phyloP scores from a whole-genome alignment of 1,284 basidiomycete genomes.

The Melampsora larici-populina region DNA sequence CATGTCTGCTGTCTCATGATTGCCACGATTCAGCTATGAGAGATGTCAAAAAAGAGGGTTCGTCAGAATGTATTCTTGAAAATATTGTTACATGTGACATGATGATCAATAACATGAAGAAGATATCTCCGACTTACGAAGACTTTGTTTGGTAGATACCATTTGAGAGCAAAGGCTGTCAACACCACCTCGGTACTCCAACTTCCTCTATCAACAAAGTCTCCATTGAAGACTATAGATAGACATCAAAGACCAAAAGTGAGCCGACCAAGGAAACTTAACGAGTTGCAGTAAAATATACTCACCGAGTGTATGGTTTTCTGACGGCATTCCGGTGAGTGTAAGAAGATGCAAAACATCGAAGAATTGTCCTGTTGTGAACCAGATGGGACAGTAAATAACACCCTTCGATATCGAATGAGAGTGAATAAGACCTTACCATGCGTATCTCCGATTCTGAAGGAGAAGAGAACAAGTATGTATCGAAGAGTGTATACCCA shows the following conservation, averaged over 20 bases:
- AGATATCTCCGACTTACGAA: conserved; percentile 42
- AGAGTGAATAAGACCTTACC: conserved; percentile 22
- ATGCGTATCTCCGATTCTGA: conserved; percentile 44
- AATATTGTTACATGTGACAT: not conserved
- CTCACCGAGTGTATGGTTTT: conserved; percentile 47
- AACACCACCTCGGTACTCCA: conserved; percentile 97
- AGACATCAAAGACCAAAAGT: conserved; percentile 65
- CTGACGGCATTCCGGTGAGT: conserved; percentile 64
- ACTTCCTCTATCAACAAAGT: conserved; percentile 93
- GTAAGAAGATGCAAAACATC: conserved; percentile 84
- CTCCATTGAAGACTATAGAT: conserved; percentile 56
- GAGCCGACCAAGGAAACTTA: not conserved
- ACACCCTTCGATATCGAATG: not conserved
- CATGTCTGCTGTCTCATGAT: conserved; percentile 92
- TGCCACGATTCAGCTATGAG: conserved; percentile 77
- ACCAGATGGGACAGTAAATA: conserved; percentile 1
- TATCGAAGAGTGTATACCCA: conserved; percentile 68
- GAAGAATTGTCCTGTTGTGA: conserved; percentile 76
- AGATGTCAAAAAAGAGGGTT: conserved; percentile 59
- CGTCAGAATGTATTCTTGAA: not conserved
- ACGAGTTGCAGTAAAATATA: not conserved
- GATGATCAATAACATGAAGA: not conserved
- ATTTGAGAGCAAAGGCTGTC: conserved; percentile 93
- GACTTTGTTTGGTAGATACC: conserved; percentile 52
- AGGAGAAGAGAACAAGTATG: conserved; percentile 49